These are phyloP conservation scores for Vinca major DNA, from an alignment of 305 asterid species.

Conservation along the genomic window DNA sequence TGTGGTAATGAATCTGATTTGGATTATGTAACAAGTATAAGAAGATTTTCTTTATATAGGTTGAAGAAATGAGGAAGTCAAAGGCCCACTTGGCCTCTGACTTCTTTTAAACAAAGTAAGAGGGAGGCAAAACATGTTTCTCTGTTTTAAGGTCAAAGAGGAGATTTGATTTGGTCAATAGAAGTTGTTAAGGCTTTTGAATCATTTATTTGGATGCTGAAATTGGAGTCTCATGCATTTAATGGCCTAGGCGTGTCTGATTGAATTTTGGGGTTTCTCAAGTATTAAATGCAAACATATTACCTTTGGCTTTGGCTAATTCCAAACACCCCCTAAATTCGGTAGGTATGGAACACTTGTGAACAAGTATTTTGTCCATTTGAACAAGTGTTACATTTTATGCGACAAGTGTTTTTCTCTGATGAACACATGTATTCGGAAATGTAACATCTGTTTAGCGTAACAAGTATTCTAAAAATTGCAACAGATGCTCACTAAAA, in stretches of 20 bases:
- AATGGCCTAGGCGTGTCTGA: background rate
- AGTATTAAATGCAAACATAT: background rate
- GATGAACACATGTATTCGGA: too few relatives aligned
- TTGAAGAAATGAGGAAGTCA: constrained; percentile 43
- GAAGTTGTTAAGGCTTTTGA: background rate
- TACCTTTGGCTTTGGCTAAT: background rate
- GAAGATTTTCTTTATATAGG: constrained; percentile 30
- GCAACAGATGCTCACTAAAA: too few relatives aligned
- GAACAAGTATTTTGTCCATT: too few relatives aligned
- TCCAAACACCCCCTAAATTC: too few relatives aligned
- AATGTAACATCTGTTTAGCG: too few relatives aligned
- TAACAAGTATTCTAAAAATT: too few relatives aligned
- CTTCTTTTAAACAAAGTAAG: background rate
- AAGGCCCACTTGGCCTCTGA: background rate
- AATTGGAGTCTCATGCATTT: background rate
- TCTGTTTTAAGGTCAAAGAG: constrained; percentile 6
- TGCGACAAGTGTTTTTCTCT: too few relatives aligned
- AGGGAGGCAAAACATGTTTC: background rate
- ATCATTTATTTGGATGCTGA: background rate
- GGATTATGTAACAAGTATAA: background rate
- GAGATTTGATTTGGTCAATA: constrained; percentile 7
- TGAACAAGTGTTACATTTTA: too few relatives aligned
- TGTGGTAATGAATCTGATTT: background rate
- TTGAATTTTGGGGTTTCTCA: too few relatives aligned
- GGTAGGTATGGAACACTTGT: too few relatives aligned